These are phyloP conservation scores for Dothiorella sarmentorum DNA, from an alignment of 2,329 filamentous ascomycete species.

Conservation along the genomic window DNA sequence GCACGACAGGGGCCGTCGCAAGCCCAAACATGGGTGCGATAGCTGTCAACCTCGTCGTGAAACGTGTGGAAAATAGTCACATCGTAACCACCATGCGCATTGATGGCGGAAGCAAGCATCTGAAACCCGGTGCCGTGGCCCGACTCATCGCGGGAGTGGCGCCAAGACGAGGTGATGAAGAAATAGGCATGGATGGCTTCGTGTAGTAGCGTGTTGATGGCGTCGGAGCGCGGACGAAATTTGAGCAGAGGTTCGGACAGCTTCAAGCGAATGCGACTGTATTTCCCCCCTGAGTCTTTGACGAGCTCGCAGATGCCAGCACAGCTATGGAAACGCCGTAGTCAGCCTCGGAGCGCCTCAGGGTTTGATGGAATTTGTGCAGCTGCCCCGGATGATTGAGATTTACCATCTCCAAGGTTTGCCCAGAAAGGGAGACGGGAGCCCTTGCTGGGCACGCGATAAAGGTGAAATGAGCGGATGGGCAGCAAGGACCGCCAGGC, in stretches of 20 bases:
- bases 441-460: conserved; percentile 1
- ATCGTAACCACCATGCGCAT: conserved; percentile 41
- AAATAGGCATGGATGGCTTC: conserved; percentile 47
- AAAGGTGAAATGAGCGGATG: conserved; percentile 2
- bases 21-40: conserved; percentile 45
- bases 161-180: conserved; percentile 45
- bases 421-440: conserved; percentile 2
- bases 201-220: conserved; percentile 44
- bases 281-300: conserved; percentile 36
- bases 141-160: conserved; percentile 41
- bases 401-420: not conserved
- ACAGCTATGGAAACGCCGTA: conserved; percentile 28
- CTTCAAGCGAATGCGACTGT: conserved; percentile 41
- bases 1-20: conserved; percentile 41
- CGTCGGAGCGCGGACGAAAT: conserved; percentile 42
- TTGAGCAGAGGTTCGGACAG: conserved; percentile 44
- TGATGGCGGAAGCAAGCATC: conserved; percentile 44
- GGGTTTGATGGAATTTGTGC: conserved; percentile 5
- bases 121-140: conserved; percentile 44
- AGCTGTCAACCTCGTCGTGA: conserved; percentile 46
- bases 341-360: conserved; percentile 7
- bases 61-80: conserved; percentile 45
- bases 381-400: not conserved
- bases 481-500: conserved; percentile 14
- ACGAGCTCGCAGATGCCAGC: conserved; percentile 46